Base-by-base conservation (phyloP, 768 basidiomycete species). In the Leucocoprinus birnbaumii region DNA sequence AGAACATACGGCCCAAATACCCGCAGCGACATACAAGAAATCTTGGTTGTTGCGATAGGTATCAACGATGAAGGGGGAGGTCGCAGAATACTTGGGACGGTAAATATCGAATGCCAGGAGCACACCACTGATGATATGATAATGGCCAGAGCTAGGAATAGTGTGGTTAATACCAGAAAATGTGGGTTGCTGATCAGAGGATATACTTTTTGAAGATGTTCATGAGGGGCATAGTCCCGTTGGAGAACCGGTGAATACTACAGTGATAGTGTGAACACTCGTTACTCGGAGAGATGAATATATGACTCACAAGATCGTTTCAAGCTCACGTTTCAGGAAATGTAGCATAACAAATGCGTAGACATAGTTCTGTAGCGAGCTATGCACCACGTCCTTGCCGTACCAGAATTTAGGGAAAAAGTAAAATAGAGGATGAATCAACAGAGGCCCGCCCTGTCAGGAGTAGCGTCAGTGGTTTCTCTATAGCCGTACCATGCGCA, bases 201-300 rank as follows among this genome's bases (percentile, higher is more conserved):
- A 60, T 81, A 25, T 53, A 97, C 96, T 99, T 99, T 68, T 87
- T 89, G 76, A 96, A 86, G 34, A 98, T 80, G 66, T 93, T 91
- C 56, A 65, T 64, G 55, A 87, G 70, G 1, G 96, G 97, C 90
- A 98, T 96, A 0, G 96, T 97, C 1, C 85, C 89, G 71, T 94
- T 84, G 26, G 94, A 98, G 79, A 98, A 98, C 10, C 91, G 89
- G 68, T 99, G 97, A 1, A 99, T 83, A 64, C 90, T 92, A 19
- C 6, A 44, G 19, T 43, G n/a, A 18, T 21, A 13, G 27, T 9
- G 35, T 8, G 42, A 21, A 49, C 10, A 62, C 46, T 59, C 35
- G 21, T 56, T 25, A 34, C 22, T 41, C 7, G 25, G 6, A 42
- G 41, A 27, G 16, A 41, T 2, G 14, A 13, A 24, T 2, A 31